Evolutionary conservation across 495 filamentous ascomycete species (phyloP).

Genomic region (Copromyces sp.): DNA sequence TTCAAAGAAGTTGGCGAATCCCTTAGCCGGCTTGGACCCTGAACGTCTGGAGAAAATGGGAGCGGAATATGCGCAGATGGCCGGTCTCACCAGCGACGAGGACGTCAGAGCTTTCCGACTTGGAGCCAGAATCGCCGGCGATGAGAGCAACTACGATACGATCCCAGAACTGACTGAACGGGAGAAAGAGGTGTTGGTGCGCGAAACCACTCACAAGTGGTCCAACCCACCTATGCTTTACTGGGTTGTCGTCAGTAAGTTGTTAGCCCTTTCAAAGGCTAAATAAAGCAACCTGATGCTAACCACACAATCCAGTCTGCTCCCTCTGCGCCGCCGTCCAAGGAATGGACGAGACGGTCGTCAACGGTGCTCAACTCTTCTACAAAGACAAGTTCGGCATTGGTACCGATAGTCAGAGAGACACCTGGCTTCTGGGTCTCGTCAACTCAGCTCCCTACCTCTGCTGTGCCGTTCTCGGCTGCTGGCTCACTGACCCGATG

Average conservation of each 20-base stretch:
- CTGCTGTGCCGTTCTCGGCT: conserved; percentile 65
- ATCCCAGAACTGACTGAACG: conserved; percentile 44
- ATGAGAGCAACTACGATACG: conserved; percentile 37
- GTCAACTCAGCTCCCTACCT: conserved; percentile 61
- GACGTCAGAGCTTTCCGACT: conserved; percentile 62
- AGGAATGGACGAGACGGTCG: conserved; percentile 67
- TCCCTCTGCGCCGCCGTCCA: conserved; percentile 46
- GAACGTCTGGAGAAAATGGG: conserved; percentile 52
- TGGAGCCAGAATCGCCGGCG: conserved; percentile 54
- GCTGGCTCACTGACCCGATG: conserved; percentile 74
- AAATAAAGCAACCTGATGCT: conserved; percentile 4
- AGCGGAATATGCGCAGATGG: conserved; percentile 52
- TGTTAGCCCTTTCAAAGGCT: conserved; percentile 38
- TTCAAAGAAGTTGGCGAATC: conserved; percentile 49
- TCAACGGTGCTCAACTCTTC: conserved; percentile 67
- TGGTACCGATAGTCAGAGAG: conserved; percentile 26
- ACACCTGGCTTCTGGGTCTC: conserved; percentile 60
- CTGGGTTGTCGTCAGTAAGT: conserved; percentile 52
- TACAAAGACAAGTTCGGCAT: conserved; percentile 62
- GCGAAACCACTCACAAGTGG: conserved; percentile 62
- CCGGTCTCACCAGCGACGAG: conserved; percentile 51
- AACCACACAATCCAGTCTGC: conserved; percentile 9
- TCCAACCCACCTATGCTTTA: conserved; percentile 56
- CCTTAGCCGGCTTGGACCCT: conserved; percentile 52
- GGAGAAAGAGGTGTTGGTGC: conserved; percentile 48